Percentiles rank a stretch among this genome's conserved stretches.
These are phyloP conservation scores for Erysimum cheiri DNA, from an alignment of 441 rosid genomes.

Conservation along the genomic window DNA sequence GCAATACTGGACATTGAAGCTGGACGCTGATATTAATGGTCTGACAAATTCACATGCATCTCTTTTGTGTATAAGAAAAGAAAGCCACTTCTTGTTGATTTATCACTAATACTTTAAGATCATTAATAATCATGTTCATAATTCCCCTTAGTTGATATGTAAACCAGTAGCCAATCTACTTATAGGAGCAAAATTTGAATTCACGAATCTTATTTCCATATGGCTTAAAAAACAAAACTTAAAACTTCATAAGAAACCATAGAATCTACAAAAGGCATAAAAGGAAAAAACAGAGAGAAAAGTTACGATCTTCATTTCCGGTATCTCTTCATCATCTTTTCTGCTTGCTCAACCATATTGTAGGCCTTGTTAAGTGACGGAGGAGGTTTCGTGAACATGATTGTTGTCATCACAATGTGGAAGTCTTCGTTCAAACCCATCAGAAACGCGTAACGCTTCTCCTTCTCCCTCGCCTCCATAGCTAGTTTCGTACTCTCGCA, in stretches of 20 bases:
- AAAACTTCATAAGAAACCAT: background rate
- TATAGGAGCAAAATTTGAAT: background rate
- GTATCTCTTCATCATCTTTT: background rate
- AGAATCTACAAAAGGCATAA: too few relatives aligned
- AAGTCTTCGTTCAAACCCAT: slow-evolving; percentile 24
- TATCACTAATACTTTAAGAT: too few relatives aligned
- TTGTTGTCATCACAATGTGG: background rate
- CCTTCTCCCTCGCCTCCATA: slow-evolving; percentile 28
- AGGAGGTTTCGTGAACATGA: background rate
- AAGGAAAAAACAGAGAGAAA: background rate
- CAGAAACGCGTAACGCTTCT: slow-evolving; percentile 27
- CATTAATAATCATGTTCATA: too few relatives aligned
- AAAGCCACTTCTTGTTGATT: too few relatives aligned
- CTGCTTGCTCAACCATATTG: background rate
- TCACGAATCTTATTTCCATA: background rate
- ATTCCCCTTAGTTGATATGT: background rate
- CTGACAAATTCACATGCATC: background rate
- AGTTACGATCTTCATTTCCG: background rate
- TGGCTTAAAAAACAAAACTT: too few relatives aligned
- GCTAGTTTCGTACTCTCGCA: background rate
- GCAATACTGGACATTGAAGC: background rate
- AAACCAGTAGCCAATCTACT: too few relatives aligned
- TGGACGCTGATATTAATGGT: slow-evolving; percentile 14
- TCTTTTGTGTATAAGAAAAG: too few relatives aligned
- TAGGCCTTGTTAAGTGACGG: background rate